A percentile compares a stretch with the other conserved stretches of the same genome.
Evolutionary conservation across 768 basidiomycete species (phyloP).

Genomic region (Chalciporus sphaerocephalus): DNA sequence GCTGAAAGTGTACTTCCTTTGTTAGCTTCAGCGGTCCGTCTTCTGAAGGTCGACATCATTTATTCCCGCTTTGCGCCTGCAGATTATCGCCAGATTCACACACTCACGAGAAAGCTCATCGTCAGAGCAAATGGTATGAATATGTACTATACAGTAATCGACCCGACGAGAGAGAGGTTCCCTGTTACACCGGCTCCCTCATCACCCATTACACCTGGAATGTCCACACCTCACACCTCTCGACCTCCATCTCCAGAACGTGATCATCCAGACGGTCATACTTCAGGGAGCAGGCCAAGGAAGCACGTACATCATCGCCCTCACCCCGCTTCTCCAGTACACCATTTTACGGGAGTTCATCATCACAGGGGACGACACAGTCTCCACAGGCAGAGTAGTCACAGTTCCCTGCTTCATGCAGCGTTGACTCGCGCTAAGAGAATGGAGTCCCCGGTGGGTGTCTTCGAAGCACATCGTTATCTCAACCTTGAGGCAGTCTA

Average conservation of each 20-base stretch:
- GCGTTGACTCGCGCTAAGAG: constrained; percentile 31
- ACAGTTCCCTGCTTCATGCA: constrained; percentile 38
- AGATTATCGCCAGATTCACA: constrained; percentile 52
- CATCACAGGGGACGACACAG: constrained; percentile 11
- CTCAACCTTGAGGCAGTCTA: constrained; percentile 59
- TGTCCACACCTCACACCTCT: constrained; percentile 30
- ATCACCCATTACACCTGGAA: constrained; percentile 32
- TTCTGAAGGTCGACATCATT: constrained; percentile 56
- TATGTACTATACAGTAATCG: constrained; percentile 59
- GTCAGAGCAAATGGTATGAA: constrained; percentile 60
- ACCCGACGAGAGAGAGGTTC: constrained; percentile 57
- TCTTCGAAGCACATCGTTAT: constrained; percentile 70
- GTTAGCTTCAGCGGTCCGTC: constrained; percentile 46
- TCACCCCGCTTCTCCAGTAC: constrained; percentile 1
- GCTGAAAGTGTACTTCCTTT: constrained; percentile 50
- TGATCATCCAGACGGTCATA: constrained; percentile 2
- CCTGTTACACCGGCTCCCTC: constrained; percentile 44
- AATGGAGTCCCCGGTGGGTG: constrained; percentile 57
- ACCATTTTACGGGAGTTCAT: constrained; percentile 2
- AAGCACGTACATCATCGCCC: not conserved
- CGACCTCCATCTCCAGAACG: constrained; percentile 30
- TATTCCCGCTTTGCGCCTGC: constrained; percentile 56
- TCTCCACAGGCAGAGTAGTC: constrained; percentile 18
- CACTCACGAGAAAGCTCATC: constrained; percentile 45
- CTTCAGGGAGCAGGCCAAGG: not conserved